Evolutionary conservation across 768 basidiomycete species (phyloP).

Genomic region (Boletus reticuloceps): DNA sequence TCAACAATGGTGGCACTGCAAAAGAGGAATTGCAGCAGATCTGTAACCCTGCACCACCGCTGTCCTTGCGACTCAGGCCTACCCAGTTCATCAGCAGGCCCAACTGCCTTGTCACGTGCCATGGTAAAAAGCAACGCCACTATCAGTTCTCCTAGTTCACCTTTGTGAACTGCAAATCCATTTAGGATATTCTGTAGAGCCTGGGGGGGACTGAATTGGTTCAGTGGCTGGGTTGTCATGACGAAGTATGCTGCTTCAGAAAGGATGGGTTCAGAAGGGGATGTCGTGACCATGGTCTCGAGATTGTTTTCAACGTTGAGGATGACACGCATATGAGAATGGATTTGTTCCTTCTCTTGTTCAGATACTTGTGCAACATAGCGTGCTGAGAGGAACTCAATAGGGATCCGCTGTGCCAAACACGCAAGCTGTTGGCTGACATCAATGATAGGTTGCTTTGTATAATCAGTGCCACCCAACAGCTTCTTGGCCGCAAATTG

Average conservation of each 20-base stretch:
- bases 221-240: not conserved
- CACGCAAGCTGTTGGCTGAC: not conserved
- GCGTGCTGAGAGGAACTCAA: not conserved
- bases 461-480: too few species aligned
- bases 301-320: not conserved
- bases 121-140: not conserved
- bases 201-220: not conserved
- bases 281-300: not conserved
- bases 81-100: too few species aligned
- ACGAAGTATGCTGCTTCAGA: not conserved
- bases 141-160: not conserved
- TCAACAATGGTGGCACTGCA: too few species aligned
- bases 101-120: not conserved
- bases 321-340: not conserved
- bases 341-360: not conserved
- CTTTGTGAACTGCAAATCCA: not conserved
- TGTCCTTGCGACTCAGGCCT: too few species aligned
- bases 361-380: not conserved
- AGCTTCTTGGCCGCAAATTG: too few species aligned
- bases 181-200: not conserved
- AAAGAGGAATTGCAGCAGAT: not conserved
- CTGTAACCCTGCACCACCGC: not conserved
- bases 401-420: not conserved
- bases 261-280: not conserved
- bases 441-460: too few species aligned